Evolutionary conservation across 2,329 filamentous ascomycete genomes (phyloP).

Genomic region (Fusarium virguliforme): DNA sequence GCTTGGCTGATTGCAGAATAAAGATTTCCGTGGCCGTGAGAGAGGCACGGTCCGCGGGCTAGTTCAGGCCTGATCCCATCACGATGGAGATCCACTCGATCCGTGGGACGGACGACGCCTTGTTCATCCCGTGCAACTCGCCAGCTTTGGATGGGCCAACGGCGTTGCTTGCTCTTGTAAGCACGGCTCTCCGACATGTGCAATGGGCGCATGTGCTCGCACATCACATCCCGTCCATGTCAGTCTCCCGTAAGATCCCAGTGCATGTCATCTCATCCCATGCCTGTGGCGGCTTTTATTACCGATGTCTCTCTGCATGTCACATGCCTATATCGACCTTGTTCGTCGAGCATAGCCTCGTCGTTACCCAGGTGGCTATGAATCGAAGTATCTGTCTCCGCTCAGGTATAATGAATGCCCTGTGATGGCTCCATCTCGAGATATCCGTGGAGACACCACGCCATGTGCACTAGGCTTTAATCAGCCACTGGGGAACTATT

Average conservation of each 20-base stretch:
- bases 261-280: slow-evolving; percentile 30
- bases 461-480: slow-evolving; percentile 5
- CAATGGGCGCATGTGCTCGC: slow-evolving; percentile 2
- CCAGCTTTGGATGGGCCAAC: slow-evolving; percentile 30
- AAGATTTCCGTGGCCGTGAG: slow-evolving; percentile 1
- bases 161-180: slow-evolving; percentile 13
- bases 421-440: not conserved
- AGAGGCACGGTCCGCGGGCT: slow-evolving; percentile 31
- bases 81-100: slow-evolving; percentile 8
- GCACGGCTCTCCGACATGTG: slow-evolving; percentile 21
- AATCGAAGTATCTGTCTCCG: not conserved
- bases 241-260: slow-evolving; percentile 39
- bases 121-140: slow-evolving; percentile 6
- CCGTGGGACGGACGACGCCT: not conserved
- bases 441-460: slow-evolving; percentile 8
- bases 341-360: slow-evolving; percentile 1
- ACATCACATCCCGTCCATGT: slow-evolving; percentile 19
- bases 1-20: not conserved
- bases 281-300: slow-evolving; percentile 12
- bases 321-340: slow-evolving; percentile 1
- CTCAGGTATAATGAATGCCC: not conserved
- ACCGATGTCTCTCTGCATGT: not conserved
- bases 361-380: not conserved
- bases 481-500: slow-evolving; percentile 4
- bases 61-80: slow-evolving; percentile 13